Evolutionary conservation across 116 monocot genomes (phyloP), one percentile per base, ranked within the genome.

Genomic region (Iris pallida): DNA sequence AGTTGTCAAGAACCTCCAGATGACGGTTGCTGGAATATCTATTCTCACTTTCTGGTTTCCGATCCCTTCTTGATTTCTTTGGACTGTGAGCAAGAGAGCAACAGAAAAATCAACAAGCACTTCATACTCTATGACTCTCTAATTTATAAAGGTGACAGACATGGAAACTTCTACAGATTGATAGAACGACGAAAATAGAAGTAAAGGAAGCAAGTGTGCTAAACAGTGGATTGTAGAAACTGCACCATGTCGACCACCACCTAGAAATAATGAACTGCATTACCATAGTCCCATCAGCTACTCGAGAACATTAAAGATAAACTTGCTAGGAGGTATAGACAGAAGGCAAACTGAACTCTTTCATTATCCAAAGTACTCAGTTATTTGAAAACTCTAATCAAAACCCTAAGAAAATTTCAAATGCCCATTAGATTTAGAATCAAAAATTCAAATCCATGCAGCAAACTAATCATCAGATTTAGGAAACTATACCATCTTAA

Each of bases 41-140:
- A 71, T 72, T 57, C 45, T 76, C 75, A 42, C 44, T 68, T 56
- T 57, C 83, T 66, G 73, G 73, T 63, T 84, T 84, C 42, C 70
- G 76, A 57, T 80, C 76, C 71, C 80, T 84, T 66, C 73, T 76
- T 12, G 45, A 5, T 60, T 56, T 80, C 66, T 76, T 84, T 62
- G 84, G 80, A 76, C 80, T 80, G 19, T 16, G 66, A 55, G 42
- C 9, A 45, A 72, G 16, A 55, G 42, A 47, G 20, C 19, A 69
- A 41, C 20, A 47, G 14, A 16, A 45, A 59, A 41, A 12, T n/a
- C 15, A 73, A 56, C 12, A 44, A 56, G 43, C 45, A 8, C 20
- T 15, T 63, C 46, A 41, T 65, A 51, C 12, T 48, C 53, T 5
- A 6, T 14, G 1, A 66, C 15, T 5, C 14, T 16, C 19, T 11